Conservation (phyloP, 176 grass and related monocot genomes). For the Musa itinerans region DNA sequence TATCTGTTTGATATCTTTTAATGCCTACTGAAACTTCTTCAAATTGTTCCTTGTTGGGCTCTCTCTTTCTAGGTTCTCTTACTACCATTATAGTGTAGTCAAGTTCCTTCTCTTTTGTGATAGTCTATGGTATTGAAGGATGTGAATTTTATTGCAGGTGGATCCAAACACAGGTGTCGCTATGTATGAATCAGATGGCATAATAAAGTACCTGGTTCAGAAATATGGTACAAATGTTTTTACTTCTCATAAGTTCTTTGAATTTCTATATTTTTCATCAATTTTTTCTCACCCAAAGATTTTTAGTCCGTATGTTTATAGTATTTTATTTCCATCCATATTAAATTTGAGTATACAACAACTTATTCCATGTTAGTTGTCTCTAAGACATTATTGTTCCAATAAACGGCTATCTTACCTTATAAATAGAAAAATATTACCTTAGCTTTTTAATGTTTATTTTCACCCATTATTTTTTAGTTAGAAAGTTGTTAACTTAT, state of each 20-base stretch:
- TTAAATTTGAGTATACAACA: neutral
- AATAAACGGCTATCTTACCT: neutral
- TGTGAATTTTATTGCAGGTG: slow-evolving; percentile 41
- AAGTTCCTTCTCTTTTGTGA: neutral
- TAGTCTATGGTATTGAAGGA: neutral
- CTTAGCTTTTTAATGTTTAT: neutral
- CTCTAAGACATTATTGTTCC: neutral
- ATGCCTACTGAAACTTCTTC: too few species aligned
- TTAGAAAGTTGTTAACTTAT: neutral
- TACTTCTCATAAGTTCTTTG: neutral
- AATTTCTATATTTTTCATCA: neutral
- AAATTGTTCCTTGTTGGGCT: too few species aligned
- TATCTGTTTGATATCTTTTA: too few species aligned
- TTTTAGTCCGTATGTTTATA: neutral
- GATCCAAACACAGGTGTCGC: slow-evolving; percentile 82
- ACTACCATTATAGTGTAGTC: neutral
- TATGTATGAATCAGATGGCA: slow-evolving; percentile 98
- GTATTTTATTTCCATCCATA: neutral
- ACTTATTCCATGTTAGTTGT: neutral
- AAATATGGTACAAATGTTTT: slow-evolving; percentile 58
- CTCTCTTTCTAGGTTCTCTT: neutral
- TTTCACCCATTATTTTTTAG: neutral
- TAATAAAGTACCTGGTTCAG: slow-evolving; percentile 77
- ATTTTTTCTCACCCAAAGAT: too few species aligned
- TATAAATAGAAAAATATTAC: neutral